Base-by-base conservation (phyloP, 768 basidiomycete genomes). In the Kwoniella dendrophila region DNA sequence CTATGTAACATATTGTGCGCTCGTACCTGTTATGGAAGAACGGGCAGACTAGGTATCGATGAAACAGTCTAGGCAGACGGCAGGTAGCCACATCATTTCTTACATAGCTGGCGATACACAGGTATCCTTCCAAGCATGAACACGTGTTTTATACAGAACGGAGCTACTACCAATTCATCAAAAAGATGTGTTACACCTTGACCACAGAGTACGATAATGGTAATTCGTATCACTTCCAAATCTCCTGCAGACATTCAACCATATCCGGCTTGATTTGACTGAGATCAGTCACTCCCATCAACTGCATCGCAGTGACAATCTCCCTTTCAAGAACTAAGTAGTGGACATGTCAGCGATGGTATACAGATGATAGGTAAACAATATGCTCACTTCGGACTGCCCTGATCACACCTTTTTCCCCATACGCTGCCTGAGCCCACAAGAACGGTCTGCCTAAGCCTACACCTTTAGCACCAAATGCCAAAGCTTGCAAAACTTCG, bases 401-500 rank as follows among this genome's bases (percentile, higher is more conserved):
- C 26, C 72, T 65, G 12, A 77, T 72, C 3, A 79, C 78, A 7
- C 81, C 81, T n/a, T 72, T 69, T 51, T 82, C 77, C 5, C 81
- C 81, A 64, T 80, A 80, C 1, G 77, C 78, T 11, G 80, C 66
- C 30, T 78, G 77, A 30, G 79, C 77, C 48, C 72, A 81, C 63
- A 82, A 68, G 62, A 81, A 80, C 44, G 80, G 70, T 55, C 81
- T 51, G 14, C 81, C 80, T 8, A 80, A 52, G 0, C 78, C 79
- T 1, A 80, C 81, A 4, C 78, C 81, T 30, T 69, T 74, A 1
- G 80, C 81, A 5, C 80, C 81, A 6, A 95, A 82, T 69, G 91
- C 94, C 7, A 94, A 80, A 0, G 92, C 92, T 78, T 92, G 92
- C 32, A 95, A 79, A 12, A 93, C 87, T 79, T 95, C 92, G 57